Base-by-base conservation (phyloP, 176 grass and related monocot genomes). In the Thinopyrum elongatum region DNA sequence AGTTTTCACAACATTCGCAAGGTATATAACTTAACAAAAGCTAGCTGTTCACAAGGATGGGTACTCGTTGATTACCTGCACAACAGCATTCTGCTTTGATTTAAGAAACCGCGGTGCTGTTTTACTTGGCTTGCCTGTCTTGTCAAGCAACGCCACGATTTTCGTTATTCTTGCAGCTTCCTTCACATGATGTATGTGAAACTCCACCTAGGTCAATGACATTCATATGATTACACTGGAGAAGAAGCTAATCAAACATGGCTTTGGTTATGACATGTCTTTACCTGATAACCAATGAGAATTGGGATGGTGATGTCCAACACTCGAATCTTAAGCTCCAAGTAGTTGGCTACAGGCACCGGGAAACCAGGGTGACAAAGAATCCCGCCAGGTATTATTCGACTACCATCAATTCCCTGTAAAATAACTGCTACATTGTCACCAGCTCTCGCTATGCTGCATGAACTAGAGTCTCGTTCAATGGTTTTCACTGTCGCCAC, bases 161-260 rank as follows among this genome's bases (percentile, higher is more conserved):
- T 95, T 98, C 27, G 74, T 68, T 84, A 98, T 80, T 58, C 86
- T 95, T 57, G 91, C 93, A 21, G 96, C 87, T 66, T 83, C 88
- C 76, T 98, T 98, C 70, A 94, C 96, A 86, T 95, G 96, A 92
- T 98, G 93, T 95, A 98, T 92, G 86, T 95, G 96, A 87, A 94
- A 97, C 60, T 97, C 95, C 46, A 97, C 92, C 95, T 97, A 85
- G 14, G 71, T 79, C 73, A 74, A 51, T 16, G 67, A 23, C 14
- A 79, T 65, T 74, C 16, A 27, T 79, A 64, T 59, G 63, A 78
- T 87, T 60, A 82, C 17, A 63, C 27, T 47, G 15, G 8, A 21
- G 16, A 79, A 71, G 58, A 74, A 69, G 29, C 34, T 73, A 65
- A 78, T 60, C 70, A 85, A 77, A 72, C 22, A 81, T 11, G 58